Evolutionary conservation across 163 green algal genomes (phyloP), one percentile per base, ranked within the genome.

Genomic region (Coccomyxa subellipsoidea): DNA sequence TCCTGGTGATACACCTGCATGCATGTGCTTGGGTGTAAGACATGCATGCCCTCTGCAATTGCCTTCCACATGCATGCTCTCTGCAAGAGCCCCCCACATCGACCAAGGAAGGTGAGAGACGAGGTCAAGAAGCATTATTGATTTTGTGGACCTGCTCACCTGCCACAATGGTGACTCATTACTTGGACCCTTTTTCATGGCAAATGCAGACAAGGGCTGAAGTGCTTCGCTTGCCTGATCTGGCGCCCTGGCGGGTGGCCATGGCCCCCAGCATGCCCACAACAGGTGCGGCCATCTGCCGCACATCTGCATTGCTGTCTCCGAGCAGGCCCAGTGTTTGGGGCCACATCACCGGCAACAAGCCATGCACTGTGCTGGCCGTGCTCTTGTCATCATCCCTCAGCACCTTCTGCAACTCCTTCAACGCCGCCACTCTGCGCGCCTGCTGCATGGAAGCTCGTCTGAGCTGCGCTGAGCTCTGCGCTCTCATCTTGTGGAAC

Each of bases 221-320:
- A 18, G 29, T 18, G 12, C n/a, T 1, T 34, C 18, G 66, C 29
- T 37, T 73, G n/a, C 54, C 54, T 75, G 76, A 27, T 72, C 75
- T 76, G 39, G 66, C 78, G 70, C 39, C 39, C 78, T 76, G 84
- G 47, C 81, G 82, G 80, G 80, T 80, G 29, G 84, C 83, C 54
- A 88, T 59, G 21, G 87, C 87, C 35, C 87, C 87, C 34, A 90
- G 80, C 18, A 83, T 77, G 39, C 87, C 87, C 15, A 90, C 82
- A 31, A 84, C 72, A 4, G 82, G 81, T 0, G 83, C 83, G 7
- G 78, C 87, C 10, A 79, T 75, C 9, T 86, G 80, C 32, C 80
- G 77, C 27, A 90, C 77, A 2, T 73, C 80, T 8, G 81, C 35
- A 0, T 69, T 40, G 15, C 34, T 71, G 69, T 89, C 84, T 54